Percentiles rank a stretch among this genome's conserved stretches.
Evolutionary conservation across 805 yeast genomes (phyloP).

Genomic region (Monosporozyma unispora): DNA sequence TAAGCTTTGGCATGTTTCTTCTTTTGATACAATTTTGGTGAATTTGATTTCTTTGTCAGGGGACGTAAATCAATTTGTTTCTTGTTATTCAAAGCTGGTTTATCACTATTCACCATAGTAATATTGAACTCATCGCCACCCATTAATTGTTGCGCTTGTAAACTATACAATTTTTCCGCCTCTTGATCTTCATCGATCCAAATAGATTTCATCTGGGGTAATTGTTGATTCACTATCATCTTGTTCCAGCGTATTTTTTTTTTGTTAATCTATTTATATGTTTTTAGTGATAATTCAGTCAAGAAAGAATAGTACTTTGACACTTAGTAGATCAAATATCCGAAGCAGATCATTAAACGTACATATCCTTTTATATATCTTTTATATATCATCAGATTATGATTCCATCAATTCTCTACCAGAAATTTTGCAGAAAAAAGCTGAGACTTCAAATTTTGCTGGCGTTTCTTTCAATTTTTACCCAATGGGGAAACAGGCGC

Average conservation of each 20-base stretch:
- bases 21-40: neutral
- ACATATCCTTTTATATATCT: no score
- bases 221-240: constrained; percentile 2
- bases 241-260: no score
- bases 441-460: neutral
- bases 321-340: no score
- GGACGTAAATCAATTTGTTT: constrained; percentile 33
- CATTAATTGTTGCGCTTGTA: constrained; percentile 25
- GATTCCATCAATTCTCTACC: no score
- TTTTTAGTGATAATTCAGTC: no score
- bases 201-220: constrained; percentile 34
- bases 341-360: no score
- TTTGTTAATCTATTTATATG: no score
- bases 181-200: constrained; percentile 36
- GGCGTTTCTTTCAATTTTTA: neutral
- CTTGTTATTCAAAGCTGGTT: constrained; percentile 27
- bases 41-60: constrained; percentile 11
- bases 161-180: constrained; percentile 28
- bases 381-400: no score
- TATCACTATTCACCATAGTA: constrained; percentile 29
- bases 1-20: neutral
- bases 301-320: no score
- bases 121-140: constrained; percentile 26
- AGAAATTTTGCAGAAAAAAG: no score
- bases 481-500: neutral